These are phyloP conservation scores for Talaromyces funiculosus DNA, from an alignment of 2,329 filamentous ascomycete species.

Conservation along the genomic window DNA sequence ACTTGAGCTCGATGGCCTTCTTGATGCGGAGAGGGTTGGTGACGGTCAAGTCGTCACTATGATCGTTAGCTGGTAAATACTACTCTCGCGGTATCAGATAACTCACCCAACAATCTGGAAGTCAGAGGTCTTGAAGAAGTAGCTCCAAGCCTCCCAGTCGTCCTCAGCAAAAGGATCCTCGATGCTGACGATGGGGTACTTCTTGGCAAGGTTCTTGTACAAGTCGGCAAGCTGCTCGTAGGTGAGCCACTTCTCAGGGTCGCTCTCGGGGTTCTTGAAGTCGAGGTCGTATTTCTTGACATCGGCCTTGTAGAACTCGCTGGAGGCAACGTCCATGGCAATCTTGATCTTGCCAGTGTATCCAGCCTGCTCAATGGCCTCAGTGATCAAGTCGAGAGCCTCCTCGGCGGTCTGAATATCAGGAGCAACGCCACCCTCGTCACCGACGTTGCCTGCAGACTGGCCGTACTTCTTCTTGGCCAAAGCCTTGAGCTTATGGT, in stretches of 20 bases:
- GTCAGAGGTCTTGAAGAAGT: slow-evolving; percentile 99
- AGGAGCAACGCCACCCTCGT: slow-evolving; percentile 98
- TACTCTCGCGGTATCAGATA: background rate
- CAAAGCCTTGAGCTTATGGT: slow-evolving; percentile 93
- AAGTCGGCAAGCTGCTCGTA: slow-evolving; percentile 94
- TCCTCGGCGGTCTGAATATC: slow-evolving; percentile 97
- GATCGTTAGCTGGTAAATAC: background rate
- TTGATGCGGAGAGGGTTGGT: slow-evolving; percentile 99
- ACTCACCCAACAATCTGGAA: slow-evolving; percentile 84
- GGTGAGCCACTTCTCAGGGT: slow-evolving; percentile 94
- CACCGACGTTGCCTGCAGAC: slow-evolving; percentile 96
- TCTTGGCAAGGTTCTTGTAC: slow-evolving; percentile 80
- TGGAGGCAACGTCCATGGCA: slow-evolving; percentile 97
- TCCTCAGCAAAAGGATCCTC: slow-evolving; percentile 99
- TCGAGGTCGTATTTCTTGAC: slow-evolving; percentile 99
- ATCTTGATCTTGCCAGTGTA: slow-evolving; percentile 97
- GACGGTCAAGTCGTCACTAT: slow-evolving; percentile 89
- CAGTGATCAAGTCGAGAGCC: slow-evolving; percentile 91
- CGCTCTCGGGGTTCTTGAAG: slow-evolving; percentile 99
- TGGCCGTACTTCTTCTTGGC: slow-evolving; percentile 99
- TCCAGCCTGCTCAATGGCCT: slow-evolving; percentile 88
- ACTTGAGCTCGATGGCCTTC: slow-evolving; percentile 98
- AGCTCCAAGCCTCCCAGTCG: slow-evolving; percentile 99
- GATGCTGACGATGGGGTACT: slow-evolving; percentile 98
- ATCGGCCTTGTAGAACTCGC: slow-evolving; percentile 97